A percentile compares a stretch with the other conserved stretches of the same genome.
phyloP scores from a whole-genome alignment of 2,329 filamentous ascomycete genomes.

The Nannizziopsis barbatae region DNA sequence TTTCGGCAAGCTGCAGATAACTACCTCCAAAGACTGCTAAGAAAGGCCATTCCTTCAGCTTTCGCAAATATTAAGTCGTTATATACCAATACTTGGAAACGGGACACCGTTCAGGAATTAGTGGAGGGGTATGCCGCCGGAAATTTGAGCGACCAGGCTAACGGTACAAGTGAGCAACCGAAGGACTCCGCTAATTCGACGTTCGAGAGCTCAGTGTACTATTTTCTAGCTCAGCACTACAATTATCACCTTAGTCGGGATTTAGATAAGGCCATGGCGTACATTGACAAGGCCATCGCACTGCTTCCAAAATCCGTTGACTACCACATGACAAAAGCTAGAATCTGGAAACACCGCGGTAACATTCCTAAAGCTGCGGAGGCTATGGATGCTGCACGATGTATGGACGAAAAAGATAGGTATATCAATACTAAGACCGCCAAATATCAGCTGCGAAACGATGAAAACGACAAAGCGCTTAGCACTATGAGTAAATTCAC shows the following conservation, averaged over 20 bases:
- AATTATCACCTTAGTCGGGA: slow-evolving; percentile 84
- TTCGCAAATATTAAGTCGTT: slow-evolving; percentile 95
- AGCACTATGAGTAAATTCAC: slow-evolving; percentile 92
- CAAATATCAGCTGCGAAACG: slow-evolving; percentile 89
- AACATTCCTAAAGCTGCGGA: slow-evolving; percentile 69
- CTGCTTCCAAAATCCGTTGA: slow-evolving; percentile 73
- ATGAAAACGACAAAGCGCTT: slow-evolving; percentile 75
- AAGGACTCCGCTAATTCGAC: slow-evolving; percentile 43
- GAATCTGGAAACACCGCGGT: slow-evolving; percentile 85
- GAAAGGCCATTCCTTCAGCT: slow-evolving; percentile 86
- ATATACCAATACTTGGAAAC: slow-evolving; percentile 68
- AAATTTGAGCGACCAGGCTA: slow-evolving; percentile 36
- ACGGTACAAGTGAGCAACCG: slow-evolving; percentile 38
- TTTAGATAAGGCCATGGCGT: slow-evolving; percentile 66
- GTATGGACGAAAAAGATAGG: slow-evolving; percentile 77
- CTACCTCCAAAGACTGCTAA: slow-evolving; percentile 75
- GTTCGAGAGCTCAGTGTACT: slow-evolving; percentile 70
- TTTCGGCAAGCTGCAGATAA: slow-evolving; percentile 66
- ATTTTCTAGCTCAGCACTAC: slow-evolving; percentile 94
- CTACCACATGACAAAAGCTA: slow-evolving; percentile 87
- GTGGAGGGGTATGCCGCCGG: slow-evolving; percentile 67
- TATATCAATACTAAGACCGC: slow-evolving; percentile 98
- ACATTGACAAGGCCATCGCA: slow-evolving; percentile 72
- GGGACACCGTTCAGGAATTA: slow-evolving; percentile 60
- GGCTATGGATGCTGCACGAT: slow-evolving; percentile 76